These are phyloP conservation scores for Pythium guiyangense DNA, from an alignment of 352 stramenopile species.

Conservation along the genomic window DNA sequence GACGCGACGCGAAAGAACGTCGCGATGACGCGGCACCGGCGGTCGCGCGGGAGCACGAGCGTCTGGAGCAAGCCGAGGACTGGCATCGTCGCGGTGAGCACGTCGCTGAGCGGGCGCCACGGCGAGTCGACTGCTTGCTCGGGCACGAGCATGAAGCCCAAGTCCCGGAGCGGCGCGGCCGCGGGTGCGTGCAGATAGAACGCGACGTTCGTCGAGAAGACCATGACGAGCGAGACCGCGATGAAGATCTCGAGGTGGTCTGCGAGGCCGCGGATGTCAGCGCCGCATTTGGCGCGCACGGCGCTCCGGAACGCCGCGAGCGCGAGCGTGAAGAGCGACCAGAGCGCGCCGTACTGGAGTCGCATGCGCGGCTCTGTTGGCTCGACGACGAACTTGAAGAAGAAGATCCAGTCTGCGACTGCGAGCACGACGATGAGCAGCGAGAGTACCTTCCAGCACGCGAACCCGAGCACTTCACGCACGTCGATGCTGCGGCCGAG, in stretches of 20 bases:
- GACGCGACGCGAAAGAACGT: constrained; percentile 66
- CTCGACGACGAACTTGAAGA: constrained; percentile 65
- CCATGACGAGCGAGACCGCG: constrained; percentile 52
- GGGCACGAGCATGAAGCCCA: constrained; percentile 73
- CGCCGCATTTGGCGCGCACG: constrained; percentile 33
- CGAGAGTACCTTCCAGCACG: constrained; percentile 35
- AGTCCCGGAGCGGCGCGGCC: constrained; percentile 47
- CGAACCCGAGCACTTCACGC: constrained; percentile 35
- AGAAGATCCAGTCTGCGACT: constrained; percentile 54
- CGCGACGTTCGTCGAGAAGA: constrained; percentile 66
- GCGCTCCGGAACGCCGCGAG: constrained; percentile 44
- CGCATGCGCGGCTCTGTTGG: constrained; percentile 37
- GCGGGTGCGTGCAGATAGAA: constrained; percentile 67
- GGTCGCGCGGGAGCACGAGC: constrained; percentile 36
- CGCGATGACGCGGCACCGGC: constrained; percentile 41
- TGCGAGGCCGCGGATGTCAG: constrained; percentile 30
- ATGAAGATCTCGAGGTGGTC: constrained; percentile 67
- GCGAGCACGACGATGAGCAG: constrained; percentile 37
- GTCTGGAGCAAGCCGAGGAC: constrained; percentile 54
- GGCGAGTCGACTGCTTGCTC: constrained; percentile 48
- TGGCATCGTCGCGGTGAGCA: constrained; percentile 52
- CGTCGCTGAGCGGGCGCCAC: constrained; percentile 62
- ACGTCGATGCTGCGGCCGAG: constrained; percentile 19
- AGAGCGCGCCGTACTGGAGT: constrained; percentile 40
- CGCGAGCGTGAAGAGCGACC: constrained; percentile 39